Percentiles rank a stretch among this genome's conserved stretches.
These are phyloP conservation scores for Crithidia sp. DNA, from an alignment of 208 protist species.

Conservation along the genomic window DNA sequence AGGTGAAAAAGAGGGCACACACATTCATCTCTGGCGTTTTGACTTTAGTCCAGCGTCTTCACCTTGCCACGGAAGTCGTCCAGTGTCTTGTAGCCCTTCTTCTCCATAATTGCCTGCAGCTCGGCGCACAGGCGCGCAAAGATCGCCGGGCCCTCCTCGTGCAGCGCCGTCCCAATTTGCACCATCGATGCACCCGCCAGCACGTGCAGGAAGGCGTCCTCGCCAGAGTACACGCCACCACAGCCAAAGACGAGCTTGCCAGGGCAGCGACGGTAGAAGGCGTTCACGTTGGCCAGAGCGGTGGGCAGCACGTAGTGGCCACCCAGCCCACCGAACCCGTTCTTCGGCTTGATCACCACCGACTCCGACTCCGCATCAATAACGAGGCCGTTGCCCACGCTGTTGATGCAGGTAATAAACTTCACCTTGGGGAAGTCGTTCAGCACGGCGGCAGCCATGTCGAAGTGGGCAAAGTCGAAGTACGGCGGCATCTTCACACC, in stretches of 20 bases:
- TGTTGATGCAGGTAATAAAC: conserved; percentile 91
- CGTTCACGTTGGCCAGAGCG: conserved; percentile 90
- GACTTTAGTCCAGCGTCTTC: conserved; percentile 66
- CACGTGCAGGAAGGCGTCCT: conserved; percentile 87
- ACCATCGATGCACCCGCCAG: conserved; percentile 88
- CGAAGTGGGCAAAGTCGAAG: conserved; percentile 91
- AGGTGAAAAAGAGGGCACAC: not conserved
- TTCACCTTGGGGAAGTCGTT: conserved; percentile 83
- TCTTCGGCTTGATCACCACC: conserved; percentile 87
- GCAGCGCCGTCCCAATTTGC: conserved; percentile 84
- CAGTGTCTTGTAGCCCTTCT: conserved; percentile 87
- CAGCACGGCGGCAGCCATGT: conserved; percentile 76
- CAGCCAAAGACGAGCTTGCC: conserved; percentile 84
- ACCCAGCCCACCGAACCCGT: conserved; percentile 87
- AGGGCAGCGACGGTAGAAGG: conserved; percentile 85
- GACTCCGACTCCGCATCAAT: conserved; percentile 85
- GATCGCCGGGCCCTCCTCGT: conserved; percentile 76
- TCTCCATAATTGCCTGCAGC: conserved; percentile 76
- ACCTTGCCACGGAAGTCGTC: conserved; percentile 88
- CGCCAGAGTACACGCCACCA: conserved; percentile 82
- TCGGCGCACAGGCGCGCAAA: conserved; percentile 76
- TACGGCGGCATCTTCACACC: conserved; percentile 92
- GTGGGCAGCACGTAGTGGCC: conserved; percentile 87
- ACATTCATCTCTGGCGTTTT: not conserved
- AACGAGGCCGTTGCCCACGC: conserved; percentile 85